Evolutionary conservation across 2,329 filamentous ascomycete genomes (phyloP), one percentile per base, ranked within the genome.

Genomic region (Tolypocladium nubicola): DNA sequence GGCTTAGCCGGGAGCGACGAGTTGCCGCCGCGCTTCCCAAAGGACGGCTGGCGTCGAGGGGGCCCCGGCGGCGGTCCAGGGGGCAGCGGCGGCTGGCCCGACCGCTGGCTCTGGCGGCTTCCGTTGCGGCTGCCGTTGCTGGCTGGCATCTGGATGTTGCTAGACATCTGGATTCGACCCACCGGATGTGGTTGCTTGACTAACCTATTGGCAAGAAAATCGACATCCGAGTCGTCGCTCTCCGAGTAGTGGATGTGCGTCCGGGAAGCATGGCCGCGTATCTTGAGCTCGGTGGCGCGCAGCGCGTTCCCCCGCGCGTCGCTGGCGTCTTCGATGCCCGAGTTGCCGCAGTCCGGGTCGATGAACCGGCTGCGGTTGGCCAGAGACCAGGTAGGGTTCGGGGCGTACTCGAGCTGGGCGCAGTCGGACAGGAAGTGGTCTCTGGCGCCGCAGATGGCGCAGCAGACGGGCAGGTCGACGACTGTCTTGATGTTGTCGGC

Each of bases 381-480:
- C 56, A 74, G 64, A 37, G 79, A 79, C 81, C 82, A 86, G 0
- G 79, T 82, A 53, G 76, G 72, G 59, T 72, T 75, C 13, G 59
- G 54, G 6, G 63, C 55, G 33, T 57, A 52, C 37, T 60, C 61
- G 37, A 62, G 61, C 37, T 67, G 57, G 7, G 66, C 68, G 66
- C 84, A 87, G 57, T 85, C 82, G 14, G 76, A 73, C 1, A 80
- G 79, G 64, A 78, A 86, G 66, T 87, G 84, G 8, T 75, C 75
- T 35, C 71, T 64, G 16, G 66, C 67, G 33, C 82, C 84, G 63
- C 84, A 87, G 40, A 66, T 68, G 58, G 82, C 83, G 68, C 84
- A 87, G 56, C 75, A 79, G 1, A 75, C 69, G 0, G 75, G 74
- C 23, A 87, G 74, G 37, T 69, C 67, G 53, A 70, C 70, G 43